Conservation (phyloP, 805 yeast genomes). For the Barnettozyma botsteinii region DNA sequence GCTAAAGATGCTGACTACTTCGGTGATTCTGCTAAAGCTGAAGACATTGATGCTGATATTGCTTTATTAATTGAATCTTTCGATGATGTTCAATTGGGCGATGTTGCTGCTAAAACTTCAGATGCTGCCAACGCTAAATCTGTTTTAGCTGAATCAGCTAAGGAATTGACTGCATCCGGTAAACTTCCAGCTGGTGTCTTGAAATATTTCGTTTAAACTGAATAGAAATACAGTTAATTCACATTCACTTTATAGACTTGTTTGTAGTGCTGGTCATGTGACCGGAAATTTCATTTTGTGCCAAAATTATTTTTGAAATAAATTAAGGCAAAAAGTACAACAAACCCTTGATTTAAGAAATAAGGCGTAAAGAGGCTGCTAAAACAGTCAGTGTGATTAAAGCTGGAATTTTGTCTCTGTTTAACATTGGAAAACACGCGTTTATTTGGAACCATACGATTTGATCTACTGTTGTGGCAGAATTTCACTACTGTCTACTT, state of each 20-base stretch:
- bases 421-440: too few species aligned
- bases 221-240: too few species aligned
- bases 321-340: too few species aligned
- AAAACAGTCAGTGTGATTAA: too few species aligned
- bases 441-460: background rate
- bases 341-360: too few species aligned
- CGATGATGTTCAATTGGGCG: conserved; percentile 71
- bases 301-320: too few species aligned
- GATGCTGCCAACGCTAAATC: conserved; percentile 56
- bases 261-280: background rate
- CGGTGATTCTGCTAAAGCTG: conserved; percentile 67
- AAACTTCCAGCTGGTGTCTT: conserved; percentile 46
- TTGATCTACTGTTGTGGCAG: background rate
- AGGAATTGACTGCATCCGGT: conserved; percentile 47
- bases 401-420: too few species aligned
- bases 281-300: background rate
- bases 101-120: conserved; percentile 62
- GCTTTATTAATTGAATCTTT: conserved; percentile 73
- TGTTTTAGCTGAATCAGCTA: conserved; percentile 49
- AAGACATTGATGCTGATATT: conserved; percentile 70
- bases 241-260: background rate
- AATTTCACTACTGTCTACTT: background rate
- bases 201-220: conserved; percentile 42
- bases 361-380: too few species aligned
- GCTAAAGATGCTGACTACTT: conserved; percentile 83